Conservation (phyloP, 2,329 filamentous ascomycete species). For the Corinectria fuckeliana region DNA sequence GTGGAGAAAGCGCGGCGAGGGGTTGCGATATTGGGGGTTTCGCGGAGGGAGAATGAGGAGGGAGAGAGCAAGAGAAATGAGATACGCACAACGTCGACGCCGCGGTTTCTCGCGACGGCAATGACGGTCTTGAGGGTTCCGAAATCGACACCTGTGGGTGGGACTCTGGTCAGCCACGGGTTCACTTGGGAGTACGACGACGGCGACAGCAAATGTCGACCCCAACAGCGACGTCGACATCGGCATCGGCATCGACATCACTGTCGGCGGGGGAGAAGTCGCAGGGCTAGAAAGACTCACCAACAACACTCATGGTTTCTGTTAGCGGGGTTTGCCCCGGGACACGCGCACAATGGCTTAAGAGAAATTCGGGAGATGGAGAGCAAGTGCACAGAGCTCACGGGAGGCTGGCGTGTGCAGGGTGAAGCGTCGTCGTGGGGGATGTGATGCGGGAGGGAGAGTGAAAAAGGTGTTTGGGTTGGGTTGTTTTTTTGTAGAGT, state of each 20-base stretch:
- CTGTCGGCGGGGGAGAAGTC: neutral
- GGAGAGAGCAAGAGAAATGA: conserved; percentile 12
- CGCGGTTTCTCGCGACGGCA: conserved; percentile 96
- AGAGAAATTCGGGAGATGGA: conserved; percentile 14
- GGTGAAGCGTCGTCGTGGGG: conserved; percentile 9
- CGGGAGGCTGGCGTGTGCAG: conserved; percentile 22
- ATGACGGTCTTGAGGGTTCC: conserved; percentile 97
- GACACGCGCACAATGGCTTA: conserved; percentile 26
- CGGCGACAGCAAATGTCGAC: conserved; percentile 9
- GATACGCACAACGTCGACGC: conserved; percentile 94
- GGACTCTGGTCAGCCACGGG: neutral
- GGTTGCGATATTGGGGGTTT: neutral
- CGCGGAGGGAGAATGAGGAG: neutral
- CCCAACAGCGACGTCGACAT: neutral
- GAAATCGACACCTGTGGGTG: conserved; percentile 80
- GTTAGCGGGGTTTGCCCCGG: conserved; percentile 37
- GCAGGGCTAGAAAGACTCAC: conserved; percentile 46
- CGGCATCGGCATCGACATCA: too few species aligned
- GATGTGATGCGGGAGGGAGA: conserved; percentile 19
- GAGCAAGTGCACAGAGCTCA: conserved; percentile 29
- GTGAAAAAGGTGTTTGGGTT: conserved; percentile 16
- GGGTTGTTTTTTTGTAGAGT: conserved; percentile 20
- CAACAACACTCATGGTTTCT: conserved; percentile 62
- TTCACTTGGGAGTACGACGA: neutral
- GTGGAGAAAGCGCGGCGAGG: conserved; percentile 13